Evolutionary conservation across 2,329 filamentous ascomycete species (phyloP), one percentile per base, ranked within the genome.

Genomic region (Fusarium pseudocircinatum): DNA sequence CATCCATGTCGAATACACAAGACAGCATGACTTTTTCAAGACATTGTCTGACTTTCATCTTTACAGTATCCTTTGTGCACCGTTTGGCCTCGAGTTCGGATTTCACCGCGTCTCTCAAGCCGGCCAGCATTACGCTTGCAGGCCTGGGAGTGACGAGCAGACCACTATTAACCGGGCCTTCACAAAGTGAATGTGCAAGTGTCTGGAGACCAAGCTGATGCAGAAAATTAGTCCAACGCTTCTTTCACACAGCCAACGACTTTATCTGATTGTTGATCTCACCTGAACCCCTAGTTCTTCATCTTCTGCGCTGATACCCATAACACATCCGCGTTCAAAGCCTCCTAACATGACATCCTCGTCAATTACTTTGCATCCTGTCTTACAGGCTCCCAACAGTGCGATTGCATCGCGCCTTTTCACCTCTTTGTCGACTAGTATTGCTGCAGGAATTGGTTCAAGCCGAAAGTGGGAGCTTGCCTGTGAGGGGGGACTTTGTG

Each of bases 1-100:
- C 90, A 50, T 90, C 85, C 16, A 89, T 73, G 67, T 90, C 88
- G 72, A 91, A 91, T 2, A 91, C 85, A 30, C 87, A 83, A 30
- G 87, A 87, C 34, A 91, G 82, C 37, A 85, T 84, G 8, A 90
- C 85, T 50, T 82, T 82, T 50, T 87, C 85, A 7, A 92, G 80
- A 63, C 82, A 83, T 6, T 76, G 73, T 58, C 78, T 82, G 34
- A 83, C 75, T 37, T 76, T 77, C 13, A 36, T 60, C 53, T 67
- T 77, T 6, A 70, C 70, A 9, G 72, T 65, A 12, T 73, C 64
- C 50, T 69, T 75, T 3, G 67, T 70, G 10, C 67, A 53, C 47
- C 12, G 72, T 73, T 70, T 5, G 28, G 56, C 34, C 67, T 70
- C 47, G 10, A 84, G 76, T 73, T 85, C 83, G 0, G 79, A 77